Percentiles rank a stretch among this genome's conserved stretches.
Conservation (phyloP, 345 rosid species). For the Lagerstroemia speciosa region DNA sequence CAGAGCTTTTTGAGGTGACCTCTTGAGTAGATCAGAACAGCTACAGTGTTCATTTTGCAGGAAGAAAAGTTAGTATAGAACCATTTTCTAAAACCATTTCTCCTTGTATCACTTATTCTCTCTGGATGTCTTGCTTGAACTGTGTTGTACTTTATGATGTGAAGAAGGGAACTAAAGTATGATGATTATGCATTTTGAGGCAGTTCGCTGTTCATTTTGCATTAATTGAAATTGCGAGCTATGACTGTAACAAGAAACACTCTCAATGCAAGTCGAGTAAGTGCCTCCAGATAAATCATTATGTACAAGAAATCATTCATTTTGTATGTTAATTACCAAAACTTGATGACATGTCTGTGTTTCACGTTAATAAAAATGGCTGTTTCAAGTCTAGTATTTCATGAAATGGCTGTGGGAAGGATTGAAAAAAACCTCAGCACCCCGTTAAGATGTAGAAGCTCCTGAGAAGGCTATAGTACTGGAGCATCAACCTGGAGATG, state of each 20-base stretch:
- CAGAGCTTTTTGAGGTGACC: neutral
- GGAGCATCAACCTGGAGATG: neutral
- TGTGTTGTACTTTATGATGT: neutral
- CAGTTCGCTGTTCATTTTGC: neutral
- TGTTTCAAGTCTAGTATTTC: constrained; percentile 16
- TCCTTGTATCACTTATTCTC: neutral
- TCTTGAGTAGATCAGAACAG: neutral
- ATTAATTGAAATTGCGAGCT: neutral
- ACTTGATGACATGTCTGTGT: too few species aligned
- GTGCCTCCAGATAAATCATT: too few species aligned
- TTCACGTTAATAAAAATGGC: too few species aligned
- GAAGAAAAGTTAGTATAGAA: too few species aligned
- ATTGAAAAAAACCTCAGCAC: constrained; percentile 12
- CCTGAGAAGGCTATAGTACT: too few species aligned
- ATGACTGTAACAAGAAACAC: neutral
- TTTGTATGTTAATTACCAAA: too few species aligned
- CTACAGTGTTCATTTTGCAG: neutral
- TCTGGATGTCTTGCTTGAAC: neutral
- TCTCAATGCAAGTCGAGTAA: too few species aligned
- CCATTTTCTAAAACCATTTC: too few species aligned
- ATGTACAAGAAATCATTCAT: too few species aligned
- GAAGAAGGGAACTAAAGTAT: too few species aligned
- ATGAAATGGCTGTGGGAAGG: constrained; percentile 11
- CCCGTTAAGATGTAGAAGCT: constrained; percentile 5
- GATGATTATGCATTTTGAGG: neutral